Evolutionary conservation across 768 basidiomycete genomes (phyloP).

Genomic region (Hericium alpestre): DNA sequence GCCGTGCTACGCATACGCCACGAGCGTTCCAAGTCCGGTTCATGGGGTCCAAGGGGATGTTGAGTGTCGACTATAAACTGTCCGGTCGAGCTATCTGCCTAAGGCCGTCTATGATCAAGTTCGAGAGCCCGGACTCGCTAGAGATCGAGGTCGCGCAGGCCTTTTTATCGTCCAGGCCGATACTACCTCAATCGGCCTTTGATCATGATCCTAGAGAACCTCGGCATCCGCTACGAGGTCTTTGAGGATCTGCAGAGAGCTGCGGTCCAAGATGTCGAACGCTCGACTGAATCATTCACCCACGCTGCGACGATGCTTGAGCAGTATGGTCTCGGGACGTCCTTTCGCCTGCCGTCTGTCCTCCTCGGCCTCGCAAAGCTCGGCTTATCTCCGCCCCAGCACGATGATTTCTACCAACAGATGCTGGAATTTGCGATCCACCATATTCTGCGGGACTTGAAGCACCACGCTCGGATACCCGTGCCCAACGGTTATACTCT

Average conservation of each 20-base stretch:
- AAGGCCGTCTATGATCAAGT: constrained; percentile 61
- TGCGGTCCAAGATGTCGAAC: constrained; percentile 38
- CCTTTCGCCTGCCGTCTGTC: constrained; percentile 45
- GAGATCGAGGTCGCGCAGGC: constrained; percentile 55
- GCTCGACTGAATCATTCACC: constrained; percentile 31
- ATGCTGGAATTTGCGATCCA: constrained; percentile 45
- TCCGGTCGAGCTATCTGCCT: constrained; percentile 39
- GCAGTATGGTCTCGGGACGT: constrained; percentile 43
- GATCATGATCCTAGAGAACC: constrained; percentile 52
- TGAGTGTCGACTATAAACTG: constrained; percentile 47
- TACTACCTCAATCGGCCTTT: constrained; percentile 55
- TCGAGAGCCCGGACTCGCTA: constrained; percentile 34
- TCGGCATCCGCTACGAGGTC: constrained; percentile 44
- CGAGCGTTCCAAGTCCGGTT: constrained; percentile 53
- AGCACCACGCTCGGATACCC: constrained; percentile 56
- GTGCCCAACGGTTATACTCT: constrained; percentile 54
- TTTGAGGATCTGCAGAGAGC: constrained; percentile 44
- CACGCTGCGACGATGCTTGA: constrained; percentile 42
- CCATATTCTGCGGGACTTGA: constrained; percentile 57
- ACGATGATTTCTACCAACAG: constrained; percentile 39
- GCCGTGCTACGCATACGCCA: constrained; percentile 27
- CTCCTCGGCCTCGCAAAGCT: constrained; percentile 41
- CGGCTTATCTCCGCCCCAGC: constrained; percentile 24
- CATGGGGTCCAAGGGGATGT: constrained; percentile 56
- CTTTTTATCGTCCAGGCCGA: constrained; percentile 50